Evolutionary conservation across 257 asterid species (phyloP).

Genomic region (Penstemon barbatus): DNA sequence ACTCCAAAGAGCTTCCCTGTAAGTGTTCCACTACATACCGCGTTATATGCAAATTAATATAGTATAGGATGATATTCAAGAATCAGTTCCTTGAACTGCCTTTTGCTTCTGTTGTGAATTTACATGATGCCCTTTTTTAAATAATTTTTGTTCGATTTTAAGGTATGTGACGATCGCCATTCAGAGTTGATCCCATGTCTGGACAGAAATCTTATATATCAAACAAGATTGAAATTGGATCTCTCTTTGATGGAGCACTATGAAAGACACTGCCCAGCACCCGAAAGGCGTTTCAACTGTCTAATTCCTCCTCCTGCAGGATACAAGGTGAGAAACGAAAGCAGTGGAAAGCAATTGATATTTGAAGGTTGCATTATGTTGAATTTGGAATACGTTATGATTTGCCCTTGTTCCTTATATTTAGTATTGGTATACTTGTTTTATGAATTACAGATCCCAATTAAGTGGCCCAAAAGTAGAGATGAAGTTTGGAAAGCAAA

Average conservation of each 20-base stretch:
- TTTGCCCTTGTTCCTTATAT: conserved; percentile 15
- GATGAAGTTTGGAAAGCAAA: conserved; percentile 95
- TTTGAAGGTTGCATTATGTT: conserved; percentile 7
- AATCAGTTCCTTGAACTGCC: background rate
- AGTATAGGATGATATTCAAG: background rate
- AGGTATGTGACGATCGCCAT: conserved; percentile 99
- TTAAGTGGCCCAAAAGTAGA: conserved; percentile 95
- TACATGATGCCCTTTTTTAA: conserved; percentile 9
- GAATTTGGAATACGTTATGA: background rate
- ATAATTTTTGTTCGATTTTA: conserved; percentile 22
- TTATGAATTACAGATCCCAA: conserved; percentile 54
- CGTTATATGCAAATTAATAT: conserved; percentile 19
- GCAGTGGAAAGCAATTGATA: conserved; percentile 14
- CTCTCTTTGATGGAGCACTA: conserved; percentile 97
- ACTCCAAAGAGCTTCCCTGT: conserved; percentile 76
- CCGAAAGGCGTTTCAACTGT: conserved; percentile 91
- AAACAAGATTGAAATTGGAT: conserved; percentile 87
- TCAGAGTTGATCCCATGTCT: conserved; percentile 97
- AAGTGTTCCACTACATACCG: conserved; percentile 32
- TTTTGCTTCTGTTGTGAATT: conserved; percentile 16
- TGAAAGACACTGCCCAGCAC: conserved; percentile 93
- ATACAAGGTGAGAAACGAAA: conserved; percentile 63
- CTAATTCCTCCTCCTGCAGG: conserved; percentile 97
- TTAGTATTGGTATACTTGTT: conserved; percentile 20
- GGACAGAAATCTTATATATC: conserved; percentile 92